Conservation (phyloP, 2,329 filamentous ascomycete genomes). For the Pyrenophora graminea region DNA sequence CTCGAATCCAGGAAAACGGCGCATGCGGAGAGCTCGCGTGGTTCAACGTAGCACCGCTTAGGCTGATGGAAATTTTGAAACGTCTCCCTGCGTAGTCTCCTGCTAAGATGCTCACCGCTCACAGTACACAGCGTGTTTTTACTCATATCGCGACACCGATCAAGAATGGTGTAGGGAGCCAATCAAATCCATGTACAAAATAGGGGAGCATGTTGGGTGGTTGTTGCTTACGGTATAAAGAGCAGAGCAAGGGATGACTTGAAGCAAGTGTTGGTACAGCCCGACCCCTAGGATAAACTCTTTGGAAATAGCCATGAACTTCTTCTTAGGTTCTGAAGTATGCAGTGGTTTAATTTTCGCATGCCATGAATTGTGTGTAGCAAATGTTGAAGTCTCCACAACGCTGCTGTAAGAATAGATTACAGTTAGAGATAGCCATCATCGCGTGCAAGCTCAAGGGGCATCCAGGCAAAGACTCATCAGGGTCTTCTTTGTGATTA, state of each 20-base stretch:
- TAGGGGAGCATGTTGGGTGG: neutral
- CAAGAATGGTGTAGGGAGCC: neutral
- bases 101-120: conserved; percentile 9
- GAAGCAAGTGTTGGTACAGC: neutral
- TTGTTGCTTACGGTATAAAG: neutral
- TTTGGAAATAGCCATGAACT: no score
- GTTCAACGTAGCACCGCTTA: conserved; percentile 8
- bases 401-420: no score
- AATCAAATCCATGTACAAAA: neutral
- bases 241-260: neutral
- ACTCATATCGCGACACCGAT: neutral
- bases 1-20: neutral
- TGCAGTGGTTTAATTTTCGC: no score
- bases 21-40: conserved; percentile 23
- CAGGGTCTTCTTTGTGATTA: no score
- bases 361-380: no score
- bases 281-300: neutral
- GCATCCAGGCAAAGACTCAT: no score
- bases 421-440: no score
- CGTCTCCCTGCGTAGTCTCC: neutral
- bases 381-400: no score
- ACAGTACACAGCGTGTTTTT: neutral
- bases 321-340: no score
- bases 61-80: neutral
- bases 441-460: no score